Evolutionary conservation across 352 stramenopile genomes (phyloP), one percentile per base, ranked within the genome.

Genomic region (Phytophthora ohioensis): DNA sequence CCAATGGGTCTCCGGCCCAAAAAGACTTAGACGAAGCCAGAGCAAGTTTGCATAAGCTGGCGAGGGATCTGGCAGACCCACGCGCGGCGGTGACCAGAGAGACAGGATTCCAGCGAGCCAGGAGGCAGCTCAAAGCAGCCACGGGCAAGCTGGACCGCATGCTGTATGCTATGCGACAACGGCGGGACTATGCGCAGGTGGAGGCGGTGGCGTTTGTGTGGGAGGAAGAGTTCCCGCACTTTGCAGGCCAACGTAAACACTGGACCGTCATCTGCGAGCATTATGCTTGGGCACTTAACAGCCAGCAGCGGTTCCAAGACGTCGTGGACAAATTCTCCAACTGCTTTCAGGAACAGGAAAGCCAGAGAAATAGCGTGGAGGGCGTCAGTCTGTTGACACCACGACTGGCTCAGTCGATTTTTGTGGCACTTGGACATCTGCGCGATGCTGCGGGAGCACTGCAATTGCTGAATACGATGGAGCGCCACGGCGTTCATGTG

Each of bases 181-280:
- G 48, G 4, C 64, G 65, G 15, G 71, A 87, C 32, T 87, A 79
- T 36, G 65, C 49, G 12, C 67, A 78, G 56, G 78, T 91, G 67
- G 82, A 91, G 48, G 81, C 80, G 9, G 65, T 88, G n/a, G 72
- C 71, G 8, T 80, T 75, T 59, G 41, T 87, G 9, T 91, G 64
- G 62, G 75, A 87, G 38, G 69, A 87, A 21, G 69, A 77, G 15
- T 84, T 88, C n/a, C 82, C 82, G 32, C 80, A 89, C 41, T 85
- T 85, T 53, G 67, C 69, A 10, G 60, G 54, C 8, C 73, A 86
- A 52, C 42, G 59, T 5, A 85, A 79, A 42, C 81, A 91, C 56
- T 75, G 67, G 49, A 62, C 42, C 8, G 71, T 91, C 30, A 79
- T 91, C 42, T 82, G 66, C 41, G 81, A 88, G 58, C 68, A 88